These are phyloP conservation scores for Tuber magnatum DNA, from an alignment of 495 filamentous ascomycete species.

Conservation along the genomic window DNA sequence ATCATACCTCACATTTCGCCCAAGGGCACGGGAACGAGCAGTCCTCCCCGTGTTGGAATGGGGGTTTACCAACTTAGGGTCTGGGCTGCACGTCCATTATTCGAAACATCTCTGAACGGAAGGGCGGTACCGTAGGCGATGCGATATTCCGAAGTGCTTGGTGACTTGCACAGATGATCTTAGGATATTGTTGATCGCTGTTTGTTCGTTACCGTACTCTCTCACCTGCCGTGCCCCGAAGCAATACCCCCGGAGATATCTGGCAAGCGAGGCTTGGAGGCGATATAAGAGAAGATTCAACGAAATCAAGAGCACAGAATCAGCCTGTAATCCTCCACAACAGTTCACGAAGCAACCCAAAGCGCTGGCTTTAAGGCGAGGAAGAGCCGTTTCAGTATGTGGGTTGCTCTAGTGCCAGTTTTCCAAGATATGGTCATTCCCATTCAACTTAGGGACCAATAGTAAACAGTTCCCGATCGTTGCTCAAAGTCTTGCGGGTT, in stretches of 20 bases:
- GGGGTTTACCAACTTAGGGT: background rate
- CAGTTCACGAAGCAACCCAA: too few species aligned
- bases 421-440: too few species aligned
- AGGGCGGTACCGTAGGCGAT: background rate
- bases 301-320: too few species aligned
- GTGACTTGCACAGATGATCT: background rate
- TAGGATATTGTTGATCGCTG: background rate
- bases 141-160: background rate
- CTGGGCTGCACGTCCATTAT: background rate
- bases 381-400: background rate
- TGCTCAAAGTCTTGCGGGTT: background rate
- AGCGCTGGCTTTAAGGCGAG: too few species aligned
- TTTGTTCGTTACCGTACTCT: too few species aligned
- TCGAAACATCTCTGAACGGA: background rate
- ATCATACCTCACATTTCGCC: background rate
- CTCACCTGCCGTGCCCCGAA: too few species aligned
- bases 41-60: too few species aligned
- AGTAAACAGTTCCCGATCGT: background rate
- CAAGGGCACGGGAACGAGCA: background rate
- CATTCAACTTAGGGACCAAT: background rate
- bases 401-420: background rate
- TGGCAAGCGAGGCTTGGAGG: too few species aligned
- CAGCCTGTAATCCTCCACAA: too few species aligned
- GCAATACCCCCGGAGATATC: too few species aligned
- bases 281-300: too few species aligned